Percentiles rank a stretch among this genome's conserved stretches.
Evolutionary conservation across 805 yeast genomes (phyloP).

Genomic region (Nematodospora valgi): DNA sequence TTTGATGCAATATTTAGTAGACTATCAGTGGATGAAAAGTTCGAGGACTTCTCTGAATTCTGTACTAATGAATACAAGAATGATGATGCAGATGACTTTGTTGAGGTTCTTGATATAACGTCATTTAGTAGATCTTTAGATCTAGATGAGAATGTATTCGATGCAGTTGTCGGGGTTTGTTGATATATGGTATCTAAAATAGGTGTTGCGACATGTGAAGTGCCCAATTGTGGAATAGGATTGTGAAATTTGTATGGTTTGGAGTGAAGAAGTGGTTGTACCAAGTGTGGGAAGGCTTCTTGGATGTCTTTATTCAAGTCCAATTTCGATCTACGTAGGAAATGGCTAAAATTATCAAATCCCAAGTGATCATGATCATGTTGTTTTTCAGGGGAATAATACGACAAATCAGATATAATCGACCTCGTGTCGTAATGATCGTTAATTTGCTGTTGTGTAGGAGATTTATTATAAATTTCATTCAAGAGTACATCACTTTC

Average conservation of each 20-base stretch:
- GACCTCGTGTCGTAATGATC: constrained; percentile 16
- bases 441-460: constrained; percentile 5
- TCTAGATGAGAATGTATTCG: neutral
- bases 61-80: constrained; percentile 3
- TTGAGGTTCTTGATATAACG: constrained; percentile 5
- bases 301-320: constrained; percentile 18
- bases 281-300: constrained; percentile 25
- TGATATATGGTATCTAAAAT: constrained; percentile 29
- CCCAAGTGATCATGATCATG: constrained; percentile 2
- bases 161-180: constrained; percentile 8
- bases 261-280: constrained; percentile 1
- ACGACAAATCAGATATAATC: constrained; percentile 20
- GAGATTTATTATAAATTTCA: constrained; percentile 5
- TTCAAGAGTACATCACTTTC: constrained; percentile 8
- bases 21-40: constrained; percentile 25
- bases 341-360: constrained; percentile 28
- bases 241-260: constrained; percentile 28
- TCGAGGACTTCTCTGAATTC: neutral
- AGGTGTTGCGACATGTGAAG: constrained; percentile 20
- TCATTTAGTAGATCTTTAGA: constrained; percentile 11
- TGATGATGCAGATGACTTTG: constrained; percentile 1
- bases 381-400: constrained; percentile 15
- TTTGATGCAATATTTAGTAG: constrained; percentile 12
- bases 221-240: constrained; percentile 25
- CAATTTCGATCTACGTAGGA: constrained; percentile 30